Evolutionary conservation across 1,284 basidiomycete genomes (phyloP).

Genomic region (Grifola frondosa): DNA sequence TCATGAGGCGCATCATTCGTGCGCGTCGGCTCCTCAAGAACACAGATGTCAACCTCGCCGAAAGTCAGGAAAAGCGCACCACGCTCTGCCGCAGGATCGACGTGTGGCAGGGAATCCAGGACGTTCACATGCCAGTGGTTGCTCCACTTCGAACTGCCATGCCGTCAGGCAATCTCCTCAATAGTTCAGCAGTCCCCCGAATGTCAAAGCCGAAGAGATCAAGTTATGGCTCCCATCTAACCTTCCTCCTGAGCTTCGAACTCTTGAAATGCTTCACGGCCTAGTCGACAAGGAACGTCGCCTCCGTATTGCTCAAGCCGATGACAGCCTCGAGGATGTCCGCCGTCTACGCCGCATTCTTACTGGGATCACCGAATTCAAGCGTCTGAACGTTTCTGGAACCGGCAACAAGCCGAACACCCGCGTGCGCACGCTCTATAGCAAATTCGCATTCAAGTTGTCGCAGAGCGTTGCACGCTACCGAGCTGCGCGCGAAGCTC

Average conservation of each 20-base stretch:
- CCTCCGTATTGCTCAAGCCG: slow-evolving; percentile 27
- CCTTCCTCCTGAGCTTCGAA: slow-evolving; percentile 1
- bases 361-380: slow-evolving; percentile 7
- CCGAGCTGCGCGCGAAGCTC: slow-evolving; percentile 3
- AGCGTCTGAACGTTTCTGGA: slow-evolving; percentile 1
- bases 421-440: background rate
- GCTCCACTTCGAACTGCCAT: slow-evolving; percentile 1
- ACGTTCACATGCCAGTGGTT: slow-evolving; percentile 13
- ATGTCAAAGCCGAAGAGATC: background rate
- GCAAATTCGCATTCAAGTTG: background rate
- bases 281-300: slow-evolving; percentile 2
- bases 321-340: slow-evolving; percentile 26
- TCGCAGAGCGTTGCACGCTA: background rate
- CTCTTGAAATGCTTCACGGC: background rate
- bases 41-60: background rate
- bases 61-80: slow-evolving; percentile 5
- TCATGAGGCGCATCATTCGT: background rate
- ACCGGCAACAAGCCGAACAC: background rate
- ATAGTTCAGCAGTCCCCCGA: no score
- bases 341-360: slow-evolving; percentile 28
- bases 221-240: slow-evolving; percentile 5
- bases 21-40: background rate
- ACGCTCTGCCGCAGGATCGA: slow-evolving; percentile 5
- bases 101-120: slow-evolving; percentile 3
- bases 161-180: background rate